phyloP scores from a whole-genome alignment of 2,329 filamentous ascomycete species.

The Aspergillus latus region DNA sequence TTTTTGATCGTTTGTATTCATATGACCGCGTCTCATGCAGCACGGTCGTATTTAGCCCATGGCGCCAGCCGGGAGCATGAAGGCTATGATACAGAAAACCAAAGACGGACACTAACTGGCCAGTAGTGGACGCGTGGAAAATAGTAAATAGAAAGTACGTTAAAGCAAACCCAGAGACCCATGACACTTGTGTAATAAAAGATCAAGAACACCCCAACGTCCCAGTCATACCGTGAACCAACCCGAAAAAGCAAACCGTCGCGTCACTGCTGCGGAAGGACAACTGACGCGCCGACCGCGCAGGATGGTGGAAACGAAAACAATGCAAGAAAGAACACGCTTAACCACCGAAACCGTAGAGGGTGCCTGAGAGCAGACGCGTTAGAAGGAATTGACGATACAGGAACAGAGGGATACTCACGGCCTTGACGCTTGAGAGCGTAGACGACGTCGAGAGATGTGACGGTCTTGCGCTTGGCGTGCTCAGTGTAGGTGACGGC shows the following conservation, averaged over 20 bases:
- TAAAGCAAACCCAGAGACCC: slow-evolving; percentile 46
- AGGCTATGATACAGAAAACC: slow-evolving; percentile 47
- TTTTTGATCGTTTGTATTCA: slow-evolving; percentile 37
- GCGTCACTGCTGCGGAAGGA: slow-evolving; percentile 33
- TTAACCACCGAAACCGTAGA: slow-evolving; percentile 91
- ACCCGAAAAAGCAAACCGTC: slow-evolving; percentile 41
- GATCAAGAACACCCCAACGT: slow-evolving; percentile 46
- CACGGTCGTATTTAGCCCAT: slow-evolving; percentile 32
- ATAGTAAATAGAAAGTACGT: slow-evolving; percentile 36
- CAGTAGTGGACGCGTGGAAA: slow-evolving; percentile 39
- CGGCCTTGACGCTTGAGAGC: slow-evolving; percentile 64
- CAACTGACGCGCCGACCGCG: slow-evolving; percentile 34
- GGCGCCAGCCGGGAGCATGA: slow-evolving; percentile 38
- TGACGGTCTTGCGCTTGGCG: slow-evolving; percentile 66
- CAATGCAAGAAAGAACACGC: slow-evolving; percentile 29
- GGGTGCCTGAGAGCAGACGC: slow-evolving; percentile 53
- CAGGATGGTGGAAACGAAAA: slow-evolving; percentile 34
- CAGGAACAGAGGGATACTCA: slow-evolving; percentile 25
- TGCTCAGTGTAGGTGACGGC: slow-evolving; percentile 81
- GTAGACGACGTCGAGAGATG: slow-evolving; percentile 62
- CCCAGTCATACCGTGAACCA: slow-evolving; percentile 46
- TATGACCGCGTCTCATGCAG: slow-evolving; percentile 32
- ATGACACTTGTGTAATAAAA: slow-evolving; percentile 41
- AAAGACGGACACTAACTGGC: slow-evolving; percentile 41
- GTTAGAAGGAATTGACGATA: slow-evolving; percentile 23